phyloP scores from a whole-genome alignment of 2,329 filamentous ascomycete genomes.

The Arthroderma sp. region DNA sequence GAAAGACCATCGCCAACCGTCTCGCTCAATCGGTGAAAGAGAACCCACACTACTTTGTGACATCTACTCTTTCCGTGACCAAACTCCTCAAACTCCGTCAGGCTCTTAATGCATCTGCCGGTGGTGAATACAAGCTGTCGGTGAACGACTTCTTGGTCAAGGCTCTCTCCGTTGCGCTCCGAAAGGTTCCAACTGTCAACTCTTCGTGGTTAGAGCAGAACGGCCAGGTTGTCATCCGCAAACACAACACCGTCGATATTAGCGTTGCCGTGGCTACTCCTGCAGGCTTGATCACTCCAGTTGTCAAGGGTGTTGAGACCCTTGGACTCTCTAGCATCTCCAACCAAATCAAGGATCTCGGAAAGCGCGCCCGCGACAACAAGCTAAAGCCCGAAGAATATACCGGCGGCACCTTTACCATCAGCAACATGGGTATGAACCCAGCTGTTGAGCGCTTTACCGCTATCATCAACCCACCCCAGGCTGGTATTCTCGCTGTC shows the following conservation, averaged over 20 bases:
- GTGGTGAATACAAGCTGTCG: slow-evolving; percentile 98
- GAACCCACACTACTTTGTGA: slow-evolving; percentile 98
- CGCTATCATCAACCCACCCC: slow-evolving; percentile 96
- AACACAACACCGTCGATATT: slow-evolving; percentile 86
- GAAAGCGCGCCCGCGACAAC: slow-evolving; percentile 87
- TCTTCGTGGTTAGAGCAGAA: slow-evolving; percentile 76
- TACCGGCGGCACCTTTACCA: slow-evolving; percentile 97
- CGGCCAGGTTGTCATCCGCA: slow-evolving; percentile 67
- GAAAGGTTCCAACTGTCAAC: slow-evolving; percentile 92
- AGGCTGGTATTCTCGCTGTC: slow-evolving; percentile 87
- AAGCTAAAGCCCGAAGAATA: slow-evolving; percentile 99
- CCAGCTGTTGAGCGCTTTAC: slow-evolving; percentile 90
- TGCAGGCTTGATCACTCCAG: slow-evolving; percentile 88
- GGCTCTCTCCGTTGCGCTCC: slow-evolving; percentile 74
- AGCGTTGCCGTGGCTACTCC: slow-evolving; percentile 93
- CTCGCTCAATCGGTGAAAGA: slow-evolving; percentile 78
- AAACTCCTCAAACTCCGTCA: slow-evolving; percentile 95
- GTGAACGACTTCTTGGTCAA: slow-evolving; percentile 99
- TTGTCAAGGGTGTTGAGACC: slow-evolving; percentile 77
- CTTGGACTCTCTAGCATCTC: slow-evolving; percentile 85
- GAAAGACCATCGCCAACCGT: slow-evolving; percentile 90
- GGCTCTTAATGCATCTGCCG: slow-evolving; percentile 74
- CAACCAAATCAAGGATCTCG: slow-evolving; percentile 81
- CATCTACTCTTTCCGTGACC: slow-evolving; percentile 74
- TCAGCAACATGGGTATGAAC: slow-evolving; percentile 99